Evolutionary conservation across 116 monocot genomes (phyloP).

Genomic region (Thalassia testudinum): DNA sequence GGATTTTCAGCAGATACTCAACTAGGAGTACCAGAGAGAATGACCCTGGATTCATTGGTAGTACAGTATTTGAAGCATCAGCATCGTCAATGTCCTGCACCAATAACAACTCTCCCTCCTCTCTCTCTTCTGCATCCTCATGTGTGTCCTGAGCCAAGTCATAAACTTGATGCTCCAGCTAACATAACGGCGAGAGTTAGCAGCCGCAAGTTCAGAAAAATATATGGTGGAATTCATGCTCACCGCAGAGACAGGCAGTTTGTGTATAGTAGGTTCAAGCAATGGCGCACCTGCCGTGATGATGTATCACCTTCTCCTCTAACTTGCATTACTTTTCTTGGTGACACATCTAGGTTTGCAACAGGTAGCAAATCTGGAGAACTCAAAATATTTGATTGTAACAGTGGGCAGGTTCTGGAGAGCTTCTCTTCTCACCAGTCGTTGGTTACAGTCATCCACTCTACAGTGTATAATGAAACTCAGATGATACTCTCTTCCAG

Average conservation of each 20-base stretch:
- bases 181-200: conserved; percentile 71
- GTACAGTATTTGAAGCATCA: conserved; percentile 97
- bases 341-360: conserved; percentile 54
- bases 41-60: conserved; percentile 87
- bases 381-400: conserved; percentile 76
- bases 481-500: conserved; percentile 75
- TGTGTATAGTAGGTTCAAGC: conserved; percentile 90
- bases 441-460: conserved; percentile 48
- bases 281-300: conserved; percentile 76
- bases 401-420: conserved; percentile 57
- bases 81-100: conserved; percentile 93
- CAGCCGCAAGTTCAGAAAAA: conserved; percentile 52
- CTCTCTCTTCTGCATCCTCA: conserved; percentile 95
- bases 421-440: conserved; percentile 56
- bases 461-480: conserved; percentile 32
- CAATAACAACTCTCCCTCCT: conserved; percentile 93
- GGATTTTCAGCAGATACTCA: conserved; percentile 25
- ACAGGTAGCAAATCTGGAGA: conserved; percentile 81
- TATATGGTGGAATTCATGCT: conserved; percentile 61
- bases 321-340: conserved; percentile 75
- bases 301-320: conserved; percentile 55
- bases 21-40: conserved; percentile 40
- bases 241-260: conserved; percentile 81
- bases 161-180: conserved; percentile 65
- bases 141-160: conserved; percentile 88